phyloP scores from a whole-genome alignment of 805 yeast species.

The Hemisphaericaspora nanyangensis region DNA sequence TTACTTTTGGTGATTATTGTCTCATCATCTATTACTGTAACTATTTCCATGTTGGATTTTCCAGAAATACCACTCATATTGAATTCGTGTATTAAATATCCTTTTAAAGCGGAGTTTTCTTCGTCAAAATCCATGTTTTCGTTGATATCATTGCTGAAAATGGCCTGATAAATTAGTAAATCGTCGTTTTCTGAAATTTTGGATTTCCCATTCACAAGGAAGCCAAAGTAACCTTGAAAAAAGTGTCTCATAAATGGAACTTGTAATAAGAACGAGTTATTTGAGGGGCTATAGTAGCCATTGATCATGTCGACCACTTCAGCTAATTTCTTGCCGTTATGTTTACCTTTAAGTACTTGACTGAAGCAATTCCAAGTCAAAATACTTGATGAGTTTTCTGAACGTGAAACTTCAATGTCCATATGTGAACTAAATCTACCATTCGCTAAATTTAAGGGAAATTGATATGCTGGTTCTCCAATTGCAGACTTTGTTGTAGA shows the following conservation, averaged over 20 bases:
- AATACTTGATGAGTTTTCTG: conserved; percentile 7
- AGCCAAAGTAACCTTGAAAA: conserved; percentile 37
- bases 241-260: conserved; percentile 37
- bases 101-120: conserved; percentile 12
- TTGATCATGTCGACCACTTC: conserved; percentile 23
- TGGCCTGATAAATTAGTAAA: conserved; percentile 27
- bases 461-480: conserved; percentile 2
- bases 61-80: conserved; percentile 6
- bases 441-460: conserved; percentile 14
- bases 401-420: conserved; percentile 14
- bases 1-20: not conserved
- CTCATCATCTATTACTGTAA: not conserved
- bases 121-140: conserved; percentile 6
- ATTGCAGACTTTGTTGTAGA: conserved; percentile 18
- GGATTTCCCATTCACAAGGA: conserved; percentile 27
- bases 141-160: conserved; percentile 20
- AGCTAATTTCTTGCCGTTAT: conserved; percentile 4
- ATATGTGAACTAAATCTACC: conserved; percentile 24
- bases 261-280: conserved; percentile 19
- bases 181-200: conserved; percentile 11
- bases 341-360: conserved; percentile 6
- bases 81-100: conserved; percentile 25
- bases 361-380: conserved; percentile 27
- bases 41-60: not conserved
- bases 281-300: conserved; percentile 21